A percentile compares a stretch with the other conserved stretches of the same genome.
These are phyloP conservation scores for Gillenia trifoliata DNA, from an alignment of 306 rosid species.

Conservation along the genomic window DNA sequence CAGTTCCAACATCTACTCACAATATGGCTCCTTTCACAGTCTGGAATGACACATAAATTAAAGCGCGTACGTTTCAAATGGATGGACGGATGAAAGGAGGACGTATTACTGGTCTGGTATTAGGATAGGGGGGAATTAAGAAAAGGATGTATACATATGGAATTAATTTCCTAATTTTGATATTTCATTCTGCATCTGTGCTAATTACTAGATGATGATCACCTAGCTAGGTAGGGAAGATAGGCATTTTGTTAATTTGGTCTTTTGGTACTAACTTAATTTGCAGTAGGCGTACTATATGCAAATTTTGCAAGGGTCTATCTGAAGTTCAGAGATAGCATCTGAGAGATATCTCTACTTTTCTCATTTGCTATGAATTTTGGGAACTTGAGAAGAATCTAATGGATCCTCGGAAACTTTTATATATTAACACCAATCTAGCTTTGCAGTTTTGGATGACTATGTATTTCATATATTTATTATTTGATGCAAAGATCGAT, in stretches of 20 bases:
- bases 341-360: not conserved
- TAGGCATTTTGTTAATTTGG: not conserved
- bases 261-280: not conserved
- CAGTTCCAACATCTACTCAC: slow-evolving; percentile 40
- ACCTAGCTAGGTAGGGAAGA: slow-evolving; percentile 4
- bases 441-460: slow-evolving; percentile 40
- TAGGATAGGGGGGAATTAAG: not conserved
- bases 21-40: slow-evolving; percentile 46
- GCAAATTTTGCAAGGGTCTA: slow-evolving; percentile 14
- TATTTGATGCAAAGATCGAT: not conserved
- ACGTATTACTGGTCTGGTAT: not conserved
- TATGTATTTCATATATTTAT: not conserved
- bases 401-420: slow-evolving; percentile 34
- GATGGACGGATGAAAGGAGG: not conserved
- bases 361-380: slow-evolving; percentile 45
- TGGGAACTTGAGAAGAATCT: slow-evolving; percentile 24
- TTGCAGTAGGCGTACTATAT: not conserved
- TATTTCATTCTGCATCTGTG: not conserved
- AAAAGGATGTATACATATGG: not conserved
- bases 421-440: slow-evolving; percentile 1
- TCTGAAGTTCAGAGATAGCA: slow-evolving; percentile 38
- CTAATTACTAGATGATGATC: slow-evolving; percentile 1
- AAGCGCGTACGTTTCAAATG: not conserved
- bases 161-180: not conserved
- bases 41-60: slow-evolving; percentile 52